Evolutionary conservation across 2,329 filamentous ascomycete species (phyloP), one percentile per base, ranked within the genome.

Genomic region (Diatrype stigma): DNA sequence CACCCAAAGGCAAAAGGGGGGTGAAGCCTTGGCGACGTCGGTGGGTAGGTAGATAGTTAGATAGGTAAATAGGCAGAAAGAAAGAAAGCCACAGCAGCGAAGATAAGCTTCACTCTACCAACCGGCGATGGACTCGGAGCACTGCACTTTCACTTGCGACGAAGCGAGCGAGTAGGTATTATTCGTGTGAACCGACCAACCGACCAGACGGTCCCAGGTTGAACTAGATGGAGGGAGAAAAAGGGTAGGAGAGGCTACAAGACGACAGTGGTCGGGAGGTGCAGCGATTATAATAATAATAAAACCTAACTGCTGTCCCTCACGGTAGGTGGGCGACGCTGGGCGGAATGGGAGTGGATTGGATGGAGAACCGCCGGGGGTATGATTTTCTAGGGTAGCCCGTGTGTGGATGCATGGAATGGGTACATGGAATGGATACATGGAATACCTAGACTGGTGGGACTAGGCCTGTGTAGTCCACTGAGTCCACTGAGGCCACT

Each of bases 101-200:
- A 14, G 35, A 17, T 26, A 26, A 50, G 48, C 46, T 40, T 57
- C 51, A 53, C 48, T 55, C 52, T 51, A 52, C 51, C 53, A 46
- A 44, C 56, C 37, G 35, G 49, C 28, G 51, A 48, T 54, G 48
- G 52, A 48, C 53, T 56, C 53, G n/a, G n/a, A n/a, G n/a, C n/a
- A n/a, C n/a, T n/a, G n/a, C n/a, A n/a, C n/a, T n/a, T 57, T 26
- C 55, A 59, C 57, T 51, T 50, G 49, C 19, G 46, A 49, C 37
- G 53, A 56, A 55, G 49, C 42, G 54, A 52, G 34, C n/a, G 40
- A 23, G 40, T 44, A n/a, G 17, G n/a, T n/a, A n/a, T 12, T 44
- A 12, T 17, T 44, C 21, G 40, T 28, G 40, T 44, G n/a, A 16
- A 44, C 40, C 40, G 40, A 26, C 40, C 40, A n/a, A 44, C 22